Conservation (phyloP, 2,329 filamentous ascomycete genomes). For the Sarocladiaceae sp. region DNA sequence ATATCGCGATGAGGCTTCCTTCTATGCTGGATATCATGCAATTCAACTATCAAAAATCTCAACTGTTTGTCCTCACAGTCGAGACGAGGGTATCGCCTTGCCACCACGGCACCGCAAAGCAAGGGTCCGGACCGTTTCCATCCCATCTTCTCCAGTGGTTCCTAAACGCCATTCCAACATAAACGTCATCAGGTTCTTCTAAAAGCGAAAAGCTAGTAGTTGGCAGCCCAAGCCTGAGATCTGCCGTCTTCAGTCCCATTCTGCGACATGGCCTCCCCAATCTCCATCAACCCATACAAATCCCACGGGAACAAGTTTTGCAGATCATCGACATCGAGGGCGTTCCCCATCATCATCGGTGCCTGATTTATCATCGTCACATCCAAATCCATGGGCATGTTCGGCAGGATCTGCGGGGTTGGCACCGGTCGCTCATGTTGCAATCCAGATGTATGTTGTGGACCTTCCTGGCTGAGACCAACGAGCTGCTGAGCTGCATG, state of each 20-base stretch:
- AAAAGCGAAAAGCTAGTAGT: neutral
- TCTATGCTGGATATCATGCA: no score
- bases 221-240: neutral
- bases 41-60: no score
- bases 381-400: conserved; percentile 13
- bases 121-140: no score
- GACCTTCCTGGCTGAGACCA: conserved; percentile 13
- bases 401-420: conserved; percentile 18
- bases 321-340: conserved; percentile 32
- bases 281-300: conserved; percentile 36
- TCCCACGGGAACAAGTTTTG: conserved; percentile 36
- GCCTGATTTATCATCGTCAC: neutral
- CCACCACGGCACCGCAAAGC: no score
- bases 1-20: no score
- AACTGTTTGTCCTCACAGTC: no score
- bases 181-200: neutral
- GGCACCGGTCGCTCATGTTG: conserved; percentile 33
- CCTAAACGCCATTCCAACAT: neutral
- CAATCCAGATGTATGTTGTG: conserved; percentile 24
- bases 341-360: conserved; percentile 16
- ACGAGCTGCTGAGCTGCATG: conserved; percentile 23
- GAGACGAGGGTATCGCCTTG: no score
- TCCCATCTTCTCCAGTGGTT: neutral
- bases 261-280: conserved; percentile 31
- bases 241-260: conserved; percentile 27